phyloP scores from a whole-genome alignment of 331 rosid genomes.

The Quercus tomentella region DNA sequence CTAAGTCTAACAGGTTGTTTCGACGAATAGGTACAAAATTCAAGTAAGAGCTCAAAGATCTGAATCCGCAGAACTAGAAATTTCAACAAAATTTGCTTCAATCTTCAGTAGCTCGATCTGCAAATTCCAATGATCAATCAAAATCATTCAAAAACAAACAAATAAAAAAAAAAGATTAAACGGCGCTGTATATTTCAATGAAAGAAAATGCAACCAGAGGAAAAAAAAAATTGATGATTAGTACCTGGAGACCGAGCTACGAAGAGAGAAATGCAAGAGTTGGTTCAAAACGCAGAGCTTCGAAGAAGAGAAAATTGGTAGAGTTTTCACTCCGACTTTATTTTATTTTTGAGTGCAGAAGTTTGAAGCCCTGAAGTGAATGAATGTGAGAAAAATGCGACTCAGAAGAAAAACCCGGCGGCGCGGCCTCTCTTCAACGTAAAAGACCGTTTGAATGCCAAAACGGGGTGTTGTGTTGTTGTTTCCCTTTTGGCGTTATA shows the following conservation, averaged over 20 bases:
- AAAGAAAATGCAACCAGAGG: not conserved
- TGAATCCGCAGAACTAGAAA: not conserved
- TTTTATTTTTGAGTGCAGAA: not conserved
- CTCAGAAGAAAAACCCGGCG: not conserved
- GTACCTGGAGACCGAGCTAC: slow-evolving; percentile 16
- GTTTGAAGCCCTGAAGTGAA: not conserved
- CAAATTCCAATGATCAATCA: not conserved
- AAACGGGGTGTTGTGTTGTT: not conserved
- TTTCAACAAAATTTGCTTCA: slow-evolving; percentile 18
- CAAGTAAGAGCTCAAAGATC: slow-evolving; percentile 1
- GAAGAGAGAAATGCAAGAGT: slow-evolving; percentile 14
- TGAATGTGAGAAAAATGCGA: slow-evolving; percentile 3
- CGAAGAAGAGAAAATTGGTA: not conserved
- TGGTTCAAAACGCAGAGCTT: not conserved
- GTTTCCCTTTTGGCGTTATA: too few relatives aligned
- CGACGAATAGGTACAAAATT: slow-evolving; percentile 35
- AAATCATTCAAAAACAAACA: not conserved
- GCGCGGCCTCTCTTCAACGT: slow-evolving; percentile 16
- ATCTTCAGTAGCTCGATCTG: slow-evolving; percentile 34
- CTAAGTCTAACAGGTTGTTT: slow-evolving; percentile 26
- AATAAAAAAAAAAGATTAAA: not conserved
- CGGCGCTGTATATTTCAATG: not conserved
- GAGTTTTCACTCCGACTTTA: not conserved
- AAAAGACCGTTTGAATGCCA: slow-evolving; percentile 7
- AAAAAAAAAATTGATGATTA: not conserved